Evolutionary conservation across 495 filamentous ascomycete genomes (phyloP), one percentile per base, ranked within the genome.

Genomic region (Neurospora sp.): DNA sequence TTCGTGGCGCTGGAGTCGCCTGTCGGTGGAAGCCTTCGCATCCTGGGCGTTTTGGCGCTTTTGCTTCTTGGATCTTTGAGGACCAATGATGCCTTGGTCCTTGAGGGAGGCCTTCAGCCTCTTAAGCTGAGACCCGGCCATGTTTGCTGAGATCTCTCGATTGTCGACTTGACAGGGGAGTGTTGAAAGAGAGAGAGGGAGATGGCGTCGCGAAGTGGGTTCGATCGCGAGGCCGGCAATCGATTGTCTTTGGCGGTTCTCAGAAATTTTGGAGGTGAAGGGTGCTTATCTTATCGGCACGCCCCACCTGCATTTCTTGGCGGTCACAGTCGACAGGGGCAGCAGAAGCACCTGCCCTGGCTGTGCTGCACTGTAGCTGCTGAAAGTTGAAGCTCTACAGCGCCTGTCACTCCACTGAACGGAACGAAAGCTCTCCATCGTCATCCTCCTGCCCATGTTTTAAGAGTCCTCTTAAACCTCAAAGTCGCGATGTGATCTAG

Each of bases 51-150:
- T 89, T 81, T 92, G 88, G 77, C 90, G 92, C 79, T 91, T 92
- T 77, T 97, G 89, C 82, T 97, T 97, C 79, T 97, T 97, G 23
- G 93, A 96, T 78, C 96, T 88, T 78, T 94, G 94, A 5, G 92
- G 93, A 3, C 93, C 92, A 69, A 93, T 90, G 39, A 98, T 90
- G 31, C 96, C 95, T 73, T 94, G 92, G 39, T 96, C 92, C 73
- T 89, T 88, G 14, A 99, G 87, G 7, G 94, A 97, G 73, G 91
- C 86, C 83, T 97, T 99, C 18, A 99, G 88, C 83, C 94, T 93
- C 82, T 98, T 98, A 20, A 99, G 87, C 83, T 99, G 96, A 9
- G 96, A 99, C 74, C 94, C 93, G 72, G 95, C 88, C 96, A 99
- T 99, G 73, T 76, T 85, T 70, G 75, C 20, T 41, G 35, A 18